Conservation (phyloP, 495 filamentous ascomycete genomes). For the Hypoxylon cercidicola region DNA sequence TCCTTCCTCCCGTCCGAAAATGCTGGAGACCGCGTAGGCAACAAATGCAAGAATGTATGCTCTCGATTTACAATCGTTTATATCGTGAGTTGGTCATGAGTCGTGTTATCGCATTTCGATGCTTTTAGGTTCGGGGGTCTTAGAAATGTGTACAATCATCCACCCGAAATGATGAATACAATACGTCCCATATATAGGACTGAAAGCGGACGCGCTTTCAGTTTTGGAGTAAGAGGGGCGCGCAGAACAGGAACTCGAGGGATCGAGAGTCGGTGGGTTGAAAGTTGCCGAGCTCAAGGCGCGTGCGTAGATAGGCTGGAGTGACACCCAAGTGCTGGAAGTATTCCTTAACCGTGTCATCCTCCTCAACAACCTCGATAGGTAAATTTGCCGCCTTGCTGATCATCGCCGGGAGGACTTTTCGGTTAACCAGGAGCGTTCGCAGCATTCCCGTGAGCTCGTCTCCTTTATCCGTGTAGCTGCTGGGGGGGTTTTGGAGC, state of each 20-base stretch:
- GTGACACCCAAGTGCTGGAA: constrained; percentile 70
- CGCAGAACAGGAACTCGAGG: constrained; percentile 72
- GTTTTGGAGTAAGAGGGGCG: constrained; percentile 64
- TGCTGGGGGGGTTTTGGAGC: constrained; percentile 71
- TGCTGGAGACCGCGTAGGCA: no score
- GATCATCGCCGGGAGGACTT: constrained; percentile 70
- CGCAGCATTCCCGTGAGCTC: constrained; percentile 75
- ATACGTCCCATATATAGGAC: no score
- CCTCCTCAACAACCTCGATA: constrained; percentile 64
- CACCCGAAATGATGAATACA: no score
- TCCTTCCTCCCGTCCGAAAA: no score
- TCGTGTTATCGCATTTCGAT: no score
- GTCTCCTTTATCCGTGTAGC: constrained; percentile 75
- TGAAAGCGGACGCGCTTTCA: no score
- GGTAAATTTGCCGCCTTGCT: constrained; percentile 63
- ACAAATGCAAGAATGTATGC: no score
- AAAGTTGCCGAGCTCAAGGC: constrained; percentile 61
- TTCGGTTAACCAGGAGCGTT: constrained; percentile 80
- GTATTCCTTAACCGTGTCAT: constrained; percentile 64
- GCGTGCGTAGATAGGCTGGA: constrained; percentile 51
- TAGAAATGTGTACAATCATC: no score
- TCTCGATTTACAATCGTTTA: no score
- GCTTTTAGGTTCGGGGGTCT: no score
- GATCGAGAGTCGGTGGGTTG: constrained; percentile 73
- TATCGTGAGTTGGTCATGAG: no score